Evolutionary conservation across 116 monocot species (phyloP).

Genomic region (Dioscorea cayenensis): DNA sequence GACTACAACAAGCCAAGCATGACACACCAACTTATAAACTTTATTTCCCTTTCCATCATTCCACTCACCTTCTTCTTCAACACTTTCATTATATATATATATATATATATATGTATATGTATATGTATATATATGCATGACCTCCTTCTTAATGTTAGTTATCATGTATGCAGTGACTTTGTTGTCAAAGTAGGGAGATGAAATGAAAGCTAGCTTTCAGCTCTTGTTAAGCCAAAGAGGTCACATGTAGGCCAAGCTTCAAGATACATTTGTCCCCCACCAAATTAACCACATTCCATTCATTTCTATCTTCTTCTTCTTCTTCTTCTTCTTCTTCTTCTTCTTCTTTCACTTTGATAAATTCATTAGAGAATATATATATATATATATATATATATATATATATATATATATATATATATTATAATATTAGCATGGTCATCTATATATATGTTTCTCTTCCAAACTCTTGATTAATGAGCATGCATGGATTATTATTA

Average conservation of each 20-base stretch:
- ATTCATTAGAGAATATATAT: neutral
- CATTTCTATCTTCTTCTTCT: neutral
- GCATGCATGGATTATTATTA: too few relatives aligned
- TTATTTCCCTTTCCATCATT: constrained; percentile 31
- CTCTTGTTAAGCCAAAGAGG: too few relatives aligned
- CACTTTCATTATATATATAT: constrained; percentile 8
- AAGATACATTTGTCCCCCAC: neutral
- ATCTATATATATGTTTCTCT: too few relatives aligned
- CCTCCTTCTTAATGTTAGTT: neutral
- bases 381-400: too few relatives aligned
- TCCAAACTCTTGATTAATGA: too few relatives aligned
- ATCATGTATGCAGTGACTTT: neutral
- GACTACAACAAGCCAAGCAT: constrained; percentile 17
- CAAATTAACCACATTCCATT: neutral
- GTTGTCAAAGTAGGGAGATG: neutral
- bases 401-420: neutral
- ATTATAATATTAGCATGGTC: too few relatives aligned
- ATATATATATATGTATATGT: too few relatives aligned
- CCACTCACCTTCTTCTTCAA: constrained; percentile 36
- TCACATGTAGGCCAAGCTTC: neutral
- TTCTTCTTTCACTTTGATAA: neutral
- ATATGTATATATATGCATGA: neutral
- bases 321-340: too few relatives aligned
- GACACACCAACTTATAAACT: constrained; percentile 13
- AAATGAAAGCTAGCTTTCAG: neutral